A percentile compares a stretch with the other conserved stretches of the same genome.
Evolutionary conservation across 2,329 filamentous ascomycete species (phyloP).

Genomic region (Monosporascus sp.): DNA sequence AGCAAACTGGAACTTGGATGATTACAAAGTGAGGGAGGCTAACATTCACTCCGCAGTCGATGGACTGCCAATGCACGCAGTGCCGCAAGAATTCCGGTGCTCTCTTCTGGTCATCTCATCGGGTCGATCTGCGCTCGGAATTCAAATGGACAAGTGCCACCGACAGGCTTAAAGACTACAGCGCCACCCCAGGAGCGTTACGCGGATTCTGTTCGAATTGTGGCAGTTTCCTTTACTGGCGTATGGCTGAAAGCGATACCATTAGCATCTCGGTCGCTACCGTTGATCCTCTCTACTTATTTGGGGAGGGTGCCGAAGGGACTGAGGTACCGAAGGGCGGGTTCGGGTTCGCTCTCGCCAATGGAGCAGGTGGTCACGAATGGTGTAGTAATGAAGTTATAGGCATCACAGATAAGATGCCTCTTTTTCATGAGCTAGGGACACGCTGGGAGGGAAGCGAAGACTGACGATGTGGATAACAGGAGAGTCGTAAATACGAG

Average conservation of each 20-base stretch:
- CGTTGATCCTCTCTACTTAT: constrained; percentile 39
- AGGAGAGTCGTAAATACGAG: too few relatives aligned
- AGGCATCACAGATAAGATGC: constrained; percentile 41
- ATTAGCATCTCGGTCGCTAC: constrained; percentile 36
- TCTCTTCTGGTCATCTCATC: constrained; percentile 38
- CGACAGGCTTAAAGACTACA: constrained; percentile 32
- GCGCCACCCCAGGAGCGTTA: constrained; percentile 31
- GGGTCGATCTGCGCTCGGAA: constrained; percentile 24
- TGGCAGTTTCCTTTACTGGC: constrained; percentile 45
- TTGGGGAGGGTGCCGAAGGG: constrained; percentile 21
- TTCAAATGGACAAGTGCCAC: constrained; percentile 29
- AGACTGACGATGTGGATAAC: too few relatives aligned
- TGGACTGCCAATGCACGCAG: constrained; percentile 50
- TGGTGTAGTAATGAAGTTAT: constrained; percentile 41
- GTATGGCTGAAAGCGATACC: constrained; percentile 20
- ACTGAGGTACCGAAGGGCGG: constrained; percentile 8
- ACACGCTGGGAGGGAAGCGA: too few relatives aligned
- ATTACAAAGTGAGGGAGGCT: too few relatives aligned
- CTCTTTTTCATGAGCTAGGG: too few relatives aligned
- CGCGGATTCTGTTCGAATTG: constrained; percentile 45
- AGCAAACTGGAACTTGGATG: too few relatives aligned
- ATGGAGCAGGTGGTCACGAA: constrained; percentile 30
- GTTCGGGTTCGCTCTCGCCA: constrained; percentile 35
- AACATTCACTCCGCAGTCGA: constrained; percentile 23
- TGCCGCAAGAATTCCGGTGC: constrained; percentile 47